Percentiles rank a stretch among this genome's conserved stretches.
phyloP scores from a whole-genome alignment of 306 rosid genomes.

The Macrotyloma uniflorum region DNA sequence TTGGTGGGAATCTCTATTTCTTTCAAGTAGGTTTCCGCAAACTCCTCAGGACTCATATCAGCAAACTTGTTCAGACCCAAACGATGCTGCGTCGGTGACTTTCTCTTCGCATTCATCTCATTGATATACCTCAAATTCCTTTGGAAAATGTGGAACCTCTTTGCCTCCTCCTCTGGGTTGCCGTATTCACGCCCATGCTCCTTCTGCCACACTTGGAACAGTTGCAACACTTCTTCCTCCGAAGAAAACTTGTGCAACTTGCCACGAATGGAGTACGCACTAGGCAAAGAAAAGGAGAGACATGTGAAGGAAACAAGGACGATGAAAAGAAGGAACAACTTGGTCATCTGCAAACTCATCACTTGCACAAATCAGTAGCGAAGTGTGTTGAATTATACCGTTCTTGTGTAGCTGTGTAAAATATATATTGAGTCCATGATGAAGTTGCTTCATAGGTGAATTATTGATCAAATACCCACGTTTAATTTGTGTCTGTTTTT shows the following conservation, averaged over 20 bases:
- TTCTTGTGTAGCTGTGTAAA: neutral
- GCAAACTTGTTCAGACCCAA: conserved; percentile 69
- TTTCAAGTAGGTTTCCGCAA: conserved; percentile 37
- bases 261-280: neutral
- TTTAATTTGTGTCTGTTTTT: neutral
- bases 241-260: conserved; percentile 28
- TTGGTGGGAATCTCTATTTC: conserved; percentile 38
- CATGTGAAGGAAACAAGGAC: conserved; percentile 11
- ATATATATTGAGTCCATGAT: neutral
- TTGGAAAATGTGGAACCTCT: conserved; percentile 51
- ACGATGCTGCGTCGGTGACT: conserved; percentile 25
- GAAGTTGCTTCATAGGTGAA: neutral
- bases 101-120: conserved; percentile 53
- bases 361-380: neutral
- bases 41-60: conserved; percentile 64
- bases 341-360: conserved; percentile 32
- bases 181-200: conserved; percentile 55
- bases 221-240: conserved; percentile 46
- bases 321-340: conserved; percentile 30
- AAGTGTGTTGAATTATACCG: neutral
- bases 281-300: conserved; percentile 42
- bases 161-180: conserved; percentile 46
- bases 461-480: neutral
- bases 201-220: conserved; percentile 59
- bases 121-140: conserved; percentile 52